Base-by-base conservation (phyloP, 1,284 basidiomycete genomes). In the Abortiporus biennis region DNA sequence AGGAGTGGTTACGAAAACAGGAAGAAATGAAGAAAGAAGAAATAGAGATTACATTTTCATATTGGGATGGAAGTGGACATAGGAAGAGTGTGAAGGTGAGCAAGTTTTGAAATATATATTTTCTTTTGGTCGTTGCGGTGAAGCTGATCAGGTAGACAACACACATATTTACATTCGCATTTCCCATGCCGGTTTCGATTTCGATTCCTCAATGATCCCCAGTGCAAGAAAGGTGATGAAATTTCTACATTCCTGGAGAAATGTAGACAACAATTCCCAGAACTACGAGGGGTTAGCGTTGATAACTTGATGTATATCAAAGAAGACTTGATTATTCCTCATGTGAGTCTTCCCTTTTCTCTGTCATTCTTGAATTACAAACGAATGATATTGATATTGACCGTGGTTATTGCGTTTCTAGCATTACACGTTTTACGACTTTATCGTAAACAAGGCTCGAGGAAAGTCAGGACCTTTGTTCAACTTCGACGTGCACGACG, bases 271-370 rank as follows among this genome's bases (percentile, higher is more conserved):
- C 93, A 98, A 55, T 90, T 96, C 56, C 85, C 93, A 1, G 94
- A 98, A 65, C 74, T 99, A 40, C 72, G 92, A 40, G 84, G 85
- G 6, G 80, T 93, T 35, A 89, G 82, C 46, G 92, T 92, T 17
- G 96, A 99, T 65, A 98, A 96, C 60, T 66, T 99, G 44, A 97
- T 99, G 92, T 99, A 98, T 66, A 82, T 99, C 66, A 98, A 97
- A 89, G 93, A 97, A 68, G 93, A 97, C 60, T 68, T 97, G 39
- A 94, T 97, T 50, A 92, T 97, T 54, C 94, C 93, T 17, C 91
- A 92, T 56, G 92, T 92, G 62, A 44, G 78, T 60, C 38, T 12
- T 46, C 11, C 15, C 24, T 17, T 24, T 39, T 45, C 38, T 12
- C 17, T 29, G 9, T n/a, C n/a, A n/a, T n/a, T n/a, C n/a, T n/a